A percentile compares a stretch with the other conserved stretches of the same genome.
Evolutionary conservation across 129 eudicot species (phyloP).

Genomic region (Centaurea solstitialis): DNA sequence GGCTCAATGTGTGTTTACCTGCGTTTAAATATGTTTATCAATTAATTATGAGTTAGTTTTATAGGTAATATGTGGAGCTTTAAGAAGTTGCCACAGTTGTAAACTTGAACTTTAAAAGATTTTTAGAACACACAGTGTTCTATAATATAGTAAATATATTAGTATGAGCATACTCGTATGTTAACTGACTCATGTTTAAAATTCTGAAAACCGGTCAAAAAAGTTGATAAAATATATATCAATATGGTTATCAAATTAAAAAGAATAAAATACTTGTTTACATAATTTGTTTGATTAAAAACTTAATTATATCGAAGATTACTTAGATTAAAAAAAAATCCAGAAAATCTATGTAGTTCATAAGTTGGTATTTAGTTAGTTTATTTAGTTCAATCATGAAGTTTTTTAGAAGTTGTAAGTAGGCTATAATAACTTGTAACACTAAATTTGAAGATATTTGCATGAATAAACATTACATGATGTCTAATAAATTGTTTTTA

Average conservation of each 20-base stretch:
- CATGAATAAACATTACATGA: background rate
- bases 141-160: background rate
- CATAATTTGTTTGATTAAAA: background rate
- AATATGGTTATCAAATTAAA: background rate
- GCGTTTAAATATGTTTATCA: too few species aligned
- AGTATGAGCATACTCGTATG: background rate
- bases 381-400: background rate
- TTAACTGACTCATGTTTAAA: background rate
- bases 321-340: background rate
- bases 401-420: background rate
- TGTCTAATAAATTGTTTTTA: background rate
- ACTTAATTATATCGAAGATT: background rate
- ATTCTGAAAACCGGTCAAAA: background rate
- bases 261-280: background rate
- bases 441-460: background rate
- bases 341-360: background rate
- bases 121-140: background rate
- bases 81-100: background rate
- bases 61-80: too few species aligned
- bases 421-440: background rate
- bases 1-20: too few species aligned
- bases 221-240: background rate
- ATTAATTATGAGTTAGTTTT: too few species aligned
- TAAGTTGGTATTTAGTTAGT: background rate
- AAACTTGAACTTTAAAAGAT: background rate